A percentile compares a stretch with the other conserved stretches of the same genome.
These are phyloP conservation scores for Lipomyces sp. DNA, from an alignment of 805 yeast genomes.

Conservation along the genomic window DNA sequence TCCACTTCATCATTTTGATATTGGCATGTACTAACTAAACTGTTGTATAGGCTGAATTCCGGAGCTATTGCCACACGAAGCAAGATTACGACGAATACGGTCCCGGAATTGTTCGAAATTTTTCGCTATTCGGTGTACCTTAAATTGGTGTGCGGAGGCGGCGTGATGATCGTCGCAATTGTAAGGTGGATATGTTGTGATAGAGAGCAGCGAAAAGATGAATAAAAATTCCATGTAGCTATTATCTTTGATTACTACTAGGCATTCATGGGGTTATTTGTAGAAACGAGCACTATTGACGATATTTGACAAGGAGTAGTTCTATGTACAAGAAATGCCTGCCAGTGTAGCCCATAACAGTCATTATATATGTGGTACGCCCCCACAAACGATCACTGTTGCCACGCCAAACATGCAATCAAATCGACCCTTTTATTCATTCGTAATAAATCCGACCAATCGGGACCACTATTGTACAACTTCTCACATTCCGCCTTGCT, in stretches of 20 bases:
- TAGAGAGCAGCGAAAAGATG: not conserved
- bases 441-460: not conserved
- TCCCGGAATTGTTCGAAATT: slow-evolving; percentile 96
- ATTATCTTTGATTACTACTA: not conserved
- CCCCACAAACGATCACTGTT: not conserved
- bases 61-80: slow-evolving; percentile 94
- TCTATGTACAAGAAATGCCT: slow-evolving; percentile 1
- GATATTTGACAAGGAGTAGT: not conserved
- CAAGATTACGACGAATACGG: slow-evolving; percentile 98
- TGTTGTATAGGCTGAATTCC: slow-evolving; percentile 68
- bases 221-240: not conserved
- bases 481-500: slow-evolving; percentile 8
- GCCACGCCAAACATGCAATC: not conserved
- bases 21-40: slow-evolving; percentile 14
- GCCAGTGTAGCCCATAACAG: not conserved
- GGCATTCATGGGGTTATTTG: not conserved
- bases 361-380: not conserved
- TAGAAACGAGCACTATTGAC: slow-evolving; percentile 3
- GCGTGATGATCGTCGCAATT: not conserved
- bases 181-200: not conserved
- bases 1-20: slow-evolving; percentile 4
- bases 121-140: slow-evolving; percentile 90
- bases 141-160: slow-evolving; percentile 43
- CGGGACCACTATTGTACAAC: not conserved
- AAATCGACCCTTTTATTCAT: not conserved